These are phyloP conservation scores for Fagus sylvatica DNA, from an alignment of 306 rosid species.

Conservation along the genomic window DNA sequence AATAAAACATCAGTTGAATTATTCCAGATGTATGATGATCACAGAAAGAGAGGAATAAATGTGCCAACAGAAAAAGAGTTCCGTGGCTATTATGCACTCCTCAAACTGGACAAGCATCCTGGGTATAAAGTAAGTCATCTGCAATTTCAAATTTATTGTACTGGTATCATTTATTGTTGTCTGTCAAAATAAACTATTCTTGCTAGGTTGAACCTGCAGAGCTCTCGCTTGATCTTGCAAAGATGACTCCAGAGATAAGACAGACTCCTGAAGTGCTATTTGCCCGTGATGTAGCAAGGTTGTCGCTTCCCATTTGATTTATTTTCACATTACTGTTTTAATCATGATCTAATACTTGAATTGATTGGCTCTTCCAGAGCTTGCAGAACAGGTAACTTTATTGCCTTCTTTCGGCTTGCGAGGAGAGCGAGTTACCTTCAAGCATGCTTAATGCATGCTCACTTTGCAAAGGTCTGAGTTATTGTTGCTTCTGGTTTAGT, in stretches of 20 bases:
- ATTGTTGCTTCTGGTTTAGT: conserved; percentile 25
- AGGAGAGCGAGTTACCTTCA: conserved; percentile 95
- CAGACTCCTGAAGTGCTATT: conserved; percentile 87
- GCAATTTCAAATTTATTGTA: conserved; percentile 27
- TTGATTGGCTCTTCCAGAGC: conserved; percentile 65
- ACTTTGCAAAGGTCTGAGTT: conserved; percentile 82
- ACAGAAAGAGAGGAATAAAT: conserved; percentile 84
- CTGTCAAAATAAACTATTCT: conserved; percentile 39
- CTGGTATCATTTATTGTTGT: conserved; percentile 32
- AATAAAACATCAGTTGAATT: conserved; percentile 95
- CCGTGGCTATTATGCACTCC: conserved; percentile 98
- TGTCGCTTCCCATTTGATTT: conserved; percentile 22
- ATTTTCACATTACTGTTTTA: conserved; percentile 14
- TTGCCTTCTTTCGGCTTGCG: conserved; percentile 86
- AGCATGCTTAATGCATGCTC: conserved; percentile 99
- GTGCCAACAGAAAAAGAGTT: conserved; percentile 82
- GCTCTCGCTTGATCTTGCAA: conserved; percentile 98
- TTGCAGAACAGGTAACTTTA: conserved; percentile 84
- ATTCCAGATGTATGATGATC: conserved; percentile 96
- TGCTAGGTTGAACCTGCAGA: conserved; percentile 98
- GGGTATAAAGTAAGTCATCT: conserved; percentile 80
- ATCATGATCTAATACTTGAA: conserved; percentile 30
- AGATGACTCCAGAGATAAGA: conserved; percentile 95
- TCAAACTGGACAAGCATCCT: conserved; percentile 99
- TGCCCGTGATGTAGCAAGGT: conserved; percentile 97